Evolutionary conservation across 2,329 filamentous ascomycete species (phyloP).

Genomic region (Pestalotiopsis sp.): DNA sequence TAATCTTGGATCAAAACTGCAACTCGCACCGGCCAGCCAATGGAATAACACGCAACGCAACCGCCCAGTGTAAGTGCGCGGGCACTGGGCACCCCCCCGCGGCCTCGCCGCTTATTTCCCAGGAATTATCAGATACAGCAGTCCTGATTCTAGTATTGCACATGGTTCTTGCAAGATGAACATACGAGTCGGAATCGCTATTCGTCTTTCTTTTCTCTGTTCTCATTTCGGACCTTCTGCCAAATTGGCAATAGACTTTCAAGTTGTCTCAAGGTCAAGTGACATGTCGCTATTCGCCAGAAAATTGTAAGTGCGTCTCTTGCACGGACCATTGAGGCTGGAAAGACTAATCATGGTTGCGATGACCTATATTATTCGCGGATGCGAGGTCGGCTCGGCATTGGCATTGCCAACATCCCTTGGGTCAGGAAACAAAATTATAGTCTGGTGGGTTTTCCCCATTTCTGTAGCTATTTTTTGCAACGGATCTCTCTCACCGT

Average conservation of each 20-base stretch:
- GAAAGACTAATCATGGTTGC: background rate
- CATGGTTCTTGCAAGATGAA: background rate
- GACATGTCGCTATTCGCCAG: background rate
- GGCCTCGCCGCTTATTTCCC: background rate
- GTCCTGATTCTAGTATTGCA: background rate
- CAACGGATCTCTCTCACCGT: background rate
- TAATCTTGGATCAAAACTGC: conserved; percentile 9
- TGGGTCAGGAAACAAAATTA: background rate
- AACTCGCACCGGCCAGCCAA: conserved; percentile 2
- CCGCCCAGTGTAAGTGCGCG: background rate
- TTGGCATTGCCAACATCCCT: background rate
- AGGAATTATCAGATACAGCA: background rate
- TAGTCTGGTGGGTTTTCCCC: background rate
- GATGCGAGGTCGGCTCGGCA: too few relatives aligned
- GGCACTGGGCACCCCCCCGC: background rate
- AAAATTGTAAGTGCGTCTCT: background rate
- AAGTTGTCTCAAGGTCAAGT: background rate
- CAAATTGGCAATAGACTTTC: background rate
- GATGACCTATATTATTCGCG: background rate
- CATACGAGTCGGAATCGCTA: background rate
- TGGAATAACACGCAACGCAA: background rate
- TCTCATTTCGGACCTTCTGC: background rate
- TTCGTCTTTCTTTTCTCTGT: background rate
- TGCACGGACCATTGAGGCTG: background rate
- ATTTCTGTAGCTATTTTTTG: background rate